Evolutionary conservation across 768 basidiomycete genomes (phyloP).

Genomic region (Boletus rubroflammeus): DNA sequence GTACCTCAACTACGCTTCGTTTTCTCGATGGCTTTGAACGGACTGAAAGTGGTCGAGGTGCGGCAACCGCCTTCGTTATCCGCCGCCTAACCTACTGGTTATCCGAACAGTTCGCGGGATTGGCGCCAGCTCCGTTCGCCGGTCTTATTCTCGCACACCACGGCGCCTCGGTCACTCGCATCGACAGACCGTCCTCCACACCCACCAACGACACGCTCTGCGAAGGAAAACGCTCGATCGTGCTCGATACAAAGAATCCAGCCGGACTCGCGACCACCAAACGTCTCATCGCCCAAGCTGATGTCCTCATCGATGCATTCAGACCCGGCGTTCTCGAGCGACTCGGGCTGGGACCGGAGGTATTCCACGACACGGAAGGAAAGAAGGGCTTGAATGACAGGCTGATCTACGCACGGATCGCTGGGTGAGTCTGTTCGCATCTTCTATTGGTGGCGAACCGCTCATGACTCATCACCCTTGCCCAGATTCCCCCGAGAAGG

Average conservation of each 20-base stretch:
- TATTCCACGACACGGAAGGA: slow-evolving; percentile 54
- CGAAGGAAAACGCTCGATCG: slow-evolving; percentile 73
- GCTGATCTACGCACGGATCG: slow-evolving; percentile 71
- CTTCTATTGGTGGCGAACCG: neutral
- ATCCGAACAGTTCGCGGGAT: slow-evolving; percentile 62
- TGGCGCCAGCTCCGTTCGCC: slow-evolving; percentile 80
- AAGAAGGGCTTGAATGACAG: slow-evolving; percentile 51
- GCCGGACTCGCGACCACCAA: slow-evolving; percentile 54
- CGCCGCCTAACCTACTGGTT: no score
- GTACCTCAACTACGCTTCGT: neutral
- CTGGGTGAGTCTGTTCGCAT: slow-evolving; percentile 49
- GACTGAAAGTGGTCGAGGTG: slow-evolving; percentile 51
- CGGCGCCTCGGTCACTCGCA: slow-evolving; percentile 71
- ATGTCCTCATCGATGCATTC: slow-evolving; percentile 81
- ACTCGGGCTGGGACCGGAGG: slow-evolving; percentile 70
- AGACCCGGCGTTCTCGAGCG: slow-evolving; percentile 80
- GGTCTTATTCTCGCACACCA: slow-evolving; percentile 76
- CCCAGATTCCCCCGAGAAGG: slow-evolving; percentile 61
- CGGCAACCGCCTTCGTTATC: neutral
- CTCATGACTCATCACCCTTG: neutral
- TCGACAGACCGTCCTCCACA: slow-evolving; percentile 55
- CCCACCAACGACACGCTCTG: slow-evolving; percentile 51
- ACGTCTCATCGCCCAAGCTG: slow-evolving; percentile 61
- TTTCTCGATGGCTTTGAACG: slow-evolving; percentile 43
- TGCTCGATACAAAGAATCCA: slow-evolving; percentile 60